A percentile compares a stretch with the other conserved stretches of the same genome.
phyloP scores from a whole-genome alignment of 129 eudicot species.

The Flaveria brownii region DNA sequence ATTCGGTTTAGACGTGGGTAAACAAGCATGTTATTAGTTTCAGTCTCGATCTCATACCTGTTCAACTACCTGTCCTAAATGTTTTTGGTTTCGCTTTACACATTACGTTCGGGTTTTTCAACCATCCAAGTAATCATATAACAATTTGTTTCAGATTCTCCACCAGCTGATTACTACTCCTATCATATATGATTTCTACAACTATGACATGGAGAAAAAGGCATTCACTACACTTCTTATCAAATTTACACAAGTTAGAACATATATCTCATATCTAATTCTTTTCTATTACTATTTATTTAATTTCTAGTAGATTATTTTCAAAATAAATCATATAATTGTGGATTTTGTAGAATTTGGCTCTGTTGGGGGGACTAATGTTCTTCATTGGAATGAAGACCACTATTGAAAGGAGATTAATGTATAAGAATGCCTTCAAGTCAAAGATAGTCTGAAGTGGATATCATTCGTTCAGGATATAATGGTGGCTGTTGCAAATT shows the following conservation, averaged over 20 bases:
- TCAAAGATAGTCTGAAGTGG: constrained; percentile 23
- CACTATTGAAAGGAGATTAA: constrained; percentile 27
- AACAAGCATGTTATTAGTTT: too few relatives aligned
- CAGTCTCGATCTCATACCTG: background rate
- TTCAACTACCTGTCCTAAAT: background rate
- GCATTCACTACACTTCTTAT: constrained; percentile 61
- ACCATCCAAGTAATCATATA: background rate
- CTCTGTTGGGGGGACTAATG: constrained; percentile 40
- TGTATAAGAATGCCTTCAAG: constrained; percentile 25
- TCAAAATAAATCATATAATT: background rate
- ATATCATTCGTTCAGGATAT: too few relatives aligned
- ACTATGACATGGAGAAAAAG: constrained; percentile 68
- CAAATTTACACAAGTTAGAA: constrained; percentile 67
- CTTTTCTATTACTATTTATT: background rate
- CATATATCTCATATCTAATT: background rate
- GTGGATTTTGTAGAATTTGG: constrained; percentile 33
- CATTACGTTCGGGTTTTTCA: background rate
- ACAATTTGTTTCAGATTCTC: constrained; percentile 44
- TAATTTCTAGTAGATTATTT: background rate
- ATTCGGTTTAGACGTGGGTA: background rate
- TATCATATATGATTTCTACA: constrained; percentile 81
- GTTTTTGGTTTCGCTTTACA: background rate
- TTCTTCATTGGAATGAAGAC: constrained; percentile 41
- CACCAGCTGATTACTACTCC: constrained; percentile 68
- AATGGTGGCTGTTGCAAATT: background rate